These are phyloP conservation scores for Tylopilus sp. DNA, from an alignment of 1,284 basidiomycete genomes.

Conservation along the genomic window DNA sequence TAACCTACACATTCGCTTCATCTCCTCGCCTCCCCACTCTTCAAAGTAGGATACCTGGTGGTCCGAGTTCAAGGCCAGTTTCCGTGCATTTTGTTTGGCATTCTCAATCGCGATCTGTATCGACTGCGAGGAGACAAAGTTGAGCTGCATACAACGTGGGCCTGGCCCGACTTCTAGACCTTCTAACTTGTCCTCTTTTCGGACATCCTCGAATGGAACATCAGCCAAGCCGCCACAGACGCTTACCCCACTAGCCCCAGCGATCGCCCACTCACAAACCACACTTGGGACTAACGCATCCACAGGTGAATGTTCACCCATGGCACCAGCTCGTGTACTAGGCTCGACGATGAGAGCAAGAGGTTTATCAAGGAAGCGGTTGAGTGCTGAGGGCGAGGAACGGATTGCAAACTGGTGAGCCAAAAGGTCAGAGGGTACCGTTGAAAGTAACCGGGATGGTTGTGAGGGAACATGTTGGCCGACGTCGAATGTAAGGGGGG, in stretches of 20 bases:
- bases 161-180: conserved; percentile 13
- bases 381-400: conserved; percentile 64
- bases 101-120: conserved; percentile 56
- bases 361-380: conserved; percentile 94
- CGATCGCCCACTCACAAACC: conserved; percentile 79
- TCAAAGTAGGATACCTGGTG: conserved; percentile 82
- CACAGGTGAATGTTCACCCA: conserved; percentile 90
- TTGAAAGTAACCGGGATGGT: conserved; percentile 4
- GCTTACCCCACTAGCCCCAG: conserved; percentile 16
- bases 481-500: conserved; percentile 37
- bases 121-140: conserved; percentile 72
- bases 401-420: conserved; percentile 79
- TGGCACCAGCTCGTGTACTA: conserved; percentile 80
- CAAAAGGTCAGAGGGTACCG: conserved; percentile 47
- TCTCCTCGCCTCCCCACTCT: conserved; percentile 89
- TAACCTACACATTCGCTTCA: conserved; percentile 69
- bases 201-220: conserved; percentile 13
- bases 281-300: conserved; percentile 93
- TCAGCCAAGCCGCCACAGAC: conserved; percentile 25
- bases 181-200: conserved; percentile 4
- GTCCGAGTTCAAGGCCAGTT: conserved; percentile 78
- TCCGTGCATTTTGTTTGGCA: conserved; percentile 58
- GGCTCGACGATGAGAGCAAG: conserved; percentile 83
- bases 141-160: conserved; percentile 58
- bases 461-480: conserved; percentile 7